Percentiles rank a stretch among this genome's conserved stretches.
phyloP scores from a whole-genome alignment of 1,284 basidiomycete genomes.

The Malassezia furfur region DNA sequence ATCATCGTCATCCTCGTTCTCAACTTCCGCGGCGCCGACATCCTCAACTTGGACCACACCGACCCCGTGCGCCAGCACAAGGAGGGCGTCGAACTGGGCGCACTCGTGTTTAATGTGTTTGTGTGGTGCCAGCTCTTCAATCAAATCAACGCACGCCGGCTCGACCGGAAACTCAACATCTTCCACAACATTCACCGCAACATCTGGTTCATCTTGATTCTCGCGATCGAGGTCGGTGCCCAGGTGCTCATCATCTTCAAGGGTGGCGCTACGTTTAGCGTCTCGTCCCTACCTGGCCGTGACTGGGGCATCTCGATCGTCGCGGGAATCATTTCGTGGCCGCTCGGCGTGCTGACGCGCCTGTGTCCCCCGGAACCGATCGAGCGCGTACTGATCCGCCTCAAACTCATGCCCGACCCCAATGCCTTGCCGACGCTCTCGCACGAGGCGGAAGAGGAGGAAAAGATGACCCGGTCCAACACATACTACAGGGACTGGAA shows the following conservation, averaged over 20 bases:
- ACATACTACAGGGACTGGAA: conserved; percentile 57
- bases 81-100: conserved; percentile 56
- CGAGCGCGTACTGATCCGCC: conserved; percentile 61
- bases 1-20: conserved; percentile 73
- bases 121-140: conserved; percentile 72
- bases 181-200: conserved; percentile 75
- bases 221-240: conserved; percentile 70
- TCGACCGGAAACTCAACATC: conserved; percentile 78
- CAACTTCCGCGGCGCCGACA: conserved; percentile 69
- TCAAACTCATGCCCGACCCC: conserved; percentile 62
- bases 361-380: conserved; percentile 71
- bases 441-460: conserved; percentile 54
- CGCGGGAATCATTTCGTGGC: conserved; percentile 75
- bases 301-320: conserved; percentile 91
- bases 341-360: conserved; percentile 73
- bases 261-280: conserved; percentile 82
- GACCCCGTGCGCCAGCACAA: conserved; percentile 49
- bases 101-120: conserved; percentile 90
- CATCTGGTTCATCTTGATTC: conserved; percentile 77
- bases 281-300: conserved; percentile 63
- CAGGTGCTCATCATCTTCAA: conserved; percentile 85
- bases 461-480: conserved; percentile 14
- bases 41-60: conserved; percentile 52
- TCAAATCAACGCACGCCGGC: conserved; percentile 77
- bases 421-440: conserved; percentile 62